Evolutionary conservation across 177 flowering plant genomes (phyloP).

Genomic region (Vitis hybrid): DNA sequence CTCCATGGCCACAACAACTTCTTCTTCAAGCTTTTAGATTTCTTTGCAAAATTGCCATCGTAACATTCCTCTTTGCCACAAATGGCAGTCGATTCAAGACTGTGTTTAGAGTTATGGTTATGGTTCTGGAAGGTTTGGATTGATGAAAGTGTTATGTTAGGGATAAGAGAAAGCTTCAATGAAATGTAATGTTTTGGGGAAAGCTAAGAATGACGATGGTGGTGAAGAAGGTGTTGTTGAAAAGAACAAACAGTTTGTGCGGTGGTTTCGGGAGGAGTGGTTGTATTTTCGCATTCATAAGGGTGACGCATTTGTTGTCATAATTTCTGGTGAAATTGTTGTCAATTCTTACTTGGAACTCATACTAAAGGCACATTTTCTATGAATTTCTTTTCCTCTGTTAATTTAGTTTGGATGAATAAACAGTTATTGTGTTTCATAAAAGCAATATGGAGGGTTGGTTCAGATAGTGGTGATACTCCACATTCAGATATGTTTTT

Average conservation of each 20-base stretch:
- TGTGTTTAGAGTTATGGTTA: too few relatives aligned
- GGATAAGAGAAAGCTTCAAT: not conserved
- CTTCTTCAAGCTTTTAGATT: not conserved
- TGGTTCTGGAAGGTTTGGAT: not conserved
- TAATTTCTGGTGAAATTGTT: constrained; percentile 77
- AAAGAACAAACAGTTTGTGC: constrained; percentile 63
- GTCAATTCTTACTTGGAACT: constrained; percentile 57
- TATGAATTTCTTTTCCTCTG: not conserved
- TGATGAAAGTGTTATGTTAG: not conserved
- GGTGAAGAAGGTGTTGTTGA: constrained; percentile 9
- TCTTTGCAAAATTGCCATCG: not conserved
- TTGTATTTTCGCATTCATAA: constrained; percentile 79
- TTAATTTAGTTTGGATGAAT: constrained; percentile 3
- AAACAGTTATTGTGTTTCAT: too few relatives aligned
- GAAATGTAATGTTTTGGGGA: constrained; percentile 12
- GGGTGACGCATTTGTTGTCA: constrained; percentile 76
- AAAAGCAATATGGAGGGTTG: too few relatives aligned
- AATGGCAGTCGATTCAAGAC: too few relatives aligned
- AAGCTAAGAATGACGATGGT: constrained; percentile 3
- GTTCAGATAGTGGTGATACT: too few relatives aligned
- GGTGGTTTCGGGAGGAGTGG: constrained; percentile 81
- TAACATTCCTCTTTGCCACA: too few relatives aligned
- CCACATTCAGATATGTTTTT: too few relatives aligned
- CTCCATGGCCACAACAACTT: not conserved
- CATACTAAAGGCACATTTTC: constrained; percentile 55